These are phyloP conservation scores for Psophocarpus tetragonolobus DNA, from an alignment of 306 rosid species.

Conservation along the genomic window DNA sequence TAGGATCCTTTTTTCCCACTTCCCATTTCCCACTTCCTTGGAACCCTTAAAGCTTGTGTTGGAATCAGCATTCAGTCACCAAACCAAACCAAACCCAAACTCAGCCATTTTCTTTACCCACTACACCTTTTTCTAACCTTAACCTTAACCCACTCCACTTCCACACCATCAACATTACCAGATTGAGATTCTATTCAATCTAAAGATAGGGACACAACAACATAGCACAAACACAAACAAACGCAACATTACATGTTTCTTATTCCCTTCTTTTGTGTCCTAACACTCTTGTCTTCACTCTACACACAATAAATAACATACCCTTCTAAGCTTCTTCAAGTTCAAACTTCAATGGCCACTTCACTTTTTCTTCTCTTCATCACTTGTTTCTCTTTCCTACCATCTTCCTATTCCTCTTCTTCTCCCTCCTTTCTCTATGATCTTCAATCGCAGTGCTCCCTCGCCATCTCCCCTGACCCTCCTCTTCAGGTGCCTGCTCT, in stretches of 20 bases:
- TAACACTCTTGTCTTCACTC: neutral
- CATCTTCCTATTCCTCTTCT: constrained; percentile 32
- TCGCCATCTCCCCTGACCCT: constrained; percentile 44
- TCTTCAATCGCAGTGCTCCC: constrained; percentile 73
- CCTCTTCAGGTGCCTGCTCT: constrained; percentile 57
- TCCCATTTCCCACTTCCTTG: neutral
- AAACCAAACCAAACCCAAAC: constrained; percentile 27
- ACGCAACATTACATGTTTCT: neutral
- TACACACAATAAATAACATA: neutral
- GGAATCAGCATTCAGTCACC: neutral
- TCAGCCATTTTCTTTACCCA: neutral
- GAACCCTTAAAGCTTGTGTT: neutral
- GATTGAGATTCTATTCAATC: constrained; percentile 11
- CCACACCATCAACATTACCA: constrained; percentile 26
- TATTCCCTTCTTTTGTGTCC: neutral
- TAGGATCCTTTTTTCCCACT: too few relatives aligned
- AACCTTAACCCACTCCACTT: constrained; percentile 9
- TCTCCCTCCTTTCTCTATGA: constrained; percentile 40
- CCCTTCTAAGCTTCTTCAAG: constrained; percentile 31
- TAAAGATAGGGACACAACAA: neutral
- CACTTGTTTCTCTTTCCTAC: constrained; percentile 33
- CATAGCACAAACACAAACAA: neutral
- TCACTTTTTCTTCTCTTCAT: constrained; percentile 40
- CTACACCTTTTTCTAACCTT: constrained; percentile 4
- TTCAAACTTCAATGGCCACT: constrained; percentile 42